Evolutionary conservation across 345 rosid genomes (phyloP).

Genomic region (Clarkia xantiana): DNA sequence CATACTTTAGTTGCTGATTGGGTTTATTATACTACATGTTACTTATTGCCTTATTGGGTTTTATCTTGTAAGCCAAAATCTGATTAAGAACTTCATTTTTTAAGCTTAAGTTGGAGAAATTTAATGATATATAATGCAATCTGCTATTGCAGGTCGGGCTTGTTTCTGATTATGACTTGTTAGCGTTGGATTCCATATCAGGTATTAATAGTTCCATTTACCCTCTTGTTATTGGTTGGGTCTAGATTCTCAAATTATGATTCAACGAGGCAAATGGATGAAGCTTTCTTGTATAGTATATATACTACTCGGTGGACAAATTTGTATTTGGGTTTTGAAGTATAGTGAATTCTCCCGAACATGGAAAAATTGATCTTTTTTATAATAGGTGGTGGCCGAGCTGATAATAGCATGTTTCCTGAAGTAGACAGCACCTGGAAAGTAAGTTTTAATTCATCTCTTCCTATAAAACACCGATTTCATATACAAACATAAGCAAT

Average conservation of each 20-base stretch:
- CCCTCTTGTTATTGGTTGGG: too few relatives aligned
- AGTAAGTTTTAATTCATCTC: slow-evolving; percentile 34
- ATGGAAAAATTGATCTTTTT: not conserved
- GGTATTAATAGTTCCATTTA: slow-evolving; percentile 22
- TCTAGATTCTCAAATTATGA: not conserved
- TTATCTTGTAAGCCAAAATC: too few relatives aligned
- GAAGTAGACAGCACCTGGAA: slow-evolving; percentile 94
- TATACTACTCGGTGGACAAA: too few relatives aligned
- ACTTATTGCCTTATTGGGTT: too few relatives aligned
- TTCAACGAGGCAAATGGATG: not conserved
- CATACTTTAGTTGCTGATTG: too few relatives aligned
- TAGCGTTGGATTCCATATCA: slow-evolving; percentile 87
- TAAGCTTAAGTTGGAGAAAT: too few relatives aligned
- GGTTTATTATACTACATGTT: too few relatives aligned
- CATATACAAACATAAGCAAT: not conserved
- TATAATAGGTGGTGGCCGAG: slow-evolving; percentile 35
- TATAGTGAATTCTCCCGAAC: too few relatives aligned
- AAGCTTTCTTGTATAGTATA: too few relatives aligned
- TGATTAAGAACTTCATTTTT: too few relatives aligned
- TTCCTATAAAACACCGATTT: not conserved
- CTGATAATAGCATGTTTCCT: slow-evolving; percentile 74
- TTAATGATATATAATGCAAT: too few relatives aligned
- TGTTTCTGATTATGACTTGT: slow-evolving; percentile 86
- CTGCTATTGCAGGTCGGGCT: slow-evolving; percentile 67
- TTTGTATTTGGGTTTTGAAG: too few relatives aligned